Evolutionary conservation across 2,329 filamentous ascomycete genomes (phyloP).

Genomic region (Penicillium sp.): DNA sequence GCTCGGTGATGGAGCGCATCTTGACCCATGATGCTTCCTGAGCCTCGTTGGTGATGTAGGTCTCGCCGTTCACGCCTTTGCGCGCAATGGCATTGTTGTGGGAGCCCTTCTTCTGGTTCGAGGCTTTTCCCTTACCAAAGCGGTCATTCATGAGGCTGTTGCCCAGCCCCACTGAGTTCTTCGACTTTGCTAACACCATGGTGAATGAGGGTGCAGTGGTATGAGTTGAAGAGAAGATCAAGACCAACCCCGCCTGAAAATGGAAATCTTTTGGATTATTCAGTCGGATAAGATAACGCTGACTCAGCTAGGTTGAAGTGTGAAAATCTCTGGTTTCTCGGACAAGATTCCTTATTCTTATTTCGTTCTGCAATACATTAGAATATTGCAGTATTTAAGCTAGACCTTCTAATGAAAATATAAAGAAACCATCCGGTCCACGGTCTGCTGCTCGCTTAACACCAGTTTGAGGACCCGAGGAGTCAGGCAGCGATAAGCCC

Average conservation of each 20-base stretch:
- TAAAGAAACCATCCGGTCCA: background rate
- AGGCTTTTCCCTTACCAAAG: constrained; percentile 88
- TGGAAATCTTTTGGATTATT: constrained; percentile 28
- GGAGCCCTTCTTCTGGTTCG: constrained; percentile 72
- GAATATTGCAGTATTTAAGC: background rate
- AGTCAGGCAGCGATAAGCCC: constrained; percentile 29
- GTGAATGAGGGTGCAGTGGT: constrained; percentile 27
- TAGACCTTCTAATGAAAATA: background rate
- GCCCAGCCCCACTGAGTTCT: constrained; percentile 90
- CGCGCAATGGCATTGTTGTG: constrained; percentile 65
- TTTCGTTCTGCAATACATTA: background rate
- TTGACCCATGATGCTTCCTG: constrained; percentile 97
- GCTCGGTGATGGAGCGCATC: constrained; percentile 98
- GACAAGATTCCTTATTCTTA: background rate
- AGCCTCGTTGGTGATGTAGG: constrained; percentile 85
- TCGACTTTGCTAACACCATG: constrained; percentile 86
- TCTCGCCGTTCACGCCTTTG: constrained; percentile 72
- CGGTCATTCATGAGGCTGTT: constrained; percentile 99
- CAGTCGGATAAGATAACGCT: constrained; percentile 34
- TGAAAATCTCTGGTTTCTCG: background rate
- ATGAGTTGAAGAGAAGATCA: constrained; percentile 15
- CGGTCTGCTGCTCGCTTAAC: background rate
- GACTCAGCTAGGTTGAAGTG: constrained; percentile 15
- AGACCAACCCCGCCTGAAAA: constrained; percentile 28
- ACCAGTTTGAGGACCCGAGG: constrained; percentile 19